Evolutionary conservation across 176 grass and related monocot genomes (phyloP), one percentile per base, ranked within the genome.

Genomic region (Tillandsia fasciculata): DNA sequence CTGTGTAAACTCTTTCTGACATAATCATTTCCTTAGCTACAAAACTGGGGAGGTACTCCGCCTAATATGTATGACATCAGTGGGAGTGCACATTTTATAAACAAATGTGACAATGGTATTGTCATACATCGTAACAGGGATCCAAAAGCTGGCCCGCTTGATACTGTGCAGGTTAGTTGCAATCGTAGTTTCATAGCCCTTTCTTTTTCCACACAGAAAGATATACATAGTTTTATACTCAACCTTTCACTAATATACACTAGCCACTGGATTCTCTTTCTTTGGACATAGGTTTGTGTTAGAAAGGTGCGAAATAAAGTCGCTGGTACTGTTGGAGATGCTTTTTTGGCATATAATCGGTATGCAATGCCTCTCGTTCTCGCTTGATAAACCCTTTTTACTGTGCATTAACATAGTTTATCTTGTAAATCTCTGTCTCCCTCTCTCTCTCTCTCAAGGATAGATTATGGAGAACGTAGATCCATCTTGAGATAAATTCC

Each of bases 81-180:
- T 71, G 95, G 90, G 64, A 99, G 95, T 49, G 90, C 95, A 11
- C 95, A 93, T 90, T 99, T 99, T 69, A 90, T 99, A 84, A 99
- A 99, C 64, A 90, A 99, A 88, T 99, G 95, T 82, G 95, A 99
- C 57, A 99, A 99, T 80, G 95, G 90, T 48, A 94, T 99, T 73
- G 95, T 94, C 26, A 63, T 99, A 48, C 95, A 94, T 76, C 77
- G 95, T 53, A 93, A 93, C 79, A 83, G 84, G 72, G 86, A 93
- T 68, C 48, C 15, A 63, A 83, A 86, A 64, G 58, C 74, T 76
- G 95, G 80, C 20, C 87, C 90, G 20, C 2, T 99, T 63, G 89
- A 99, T 75, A 59, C 74, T 2, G 90, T 99, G 11, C 84, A 87
- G 89, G 95, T 99, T 80, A 58, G 33, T 63, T 75, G 61, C 51